Base-by-base conservation (phyloP, 2,329 filamentous ascomycete genomes). In the Epichloe uncinata region DNA sequence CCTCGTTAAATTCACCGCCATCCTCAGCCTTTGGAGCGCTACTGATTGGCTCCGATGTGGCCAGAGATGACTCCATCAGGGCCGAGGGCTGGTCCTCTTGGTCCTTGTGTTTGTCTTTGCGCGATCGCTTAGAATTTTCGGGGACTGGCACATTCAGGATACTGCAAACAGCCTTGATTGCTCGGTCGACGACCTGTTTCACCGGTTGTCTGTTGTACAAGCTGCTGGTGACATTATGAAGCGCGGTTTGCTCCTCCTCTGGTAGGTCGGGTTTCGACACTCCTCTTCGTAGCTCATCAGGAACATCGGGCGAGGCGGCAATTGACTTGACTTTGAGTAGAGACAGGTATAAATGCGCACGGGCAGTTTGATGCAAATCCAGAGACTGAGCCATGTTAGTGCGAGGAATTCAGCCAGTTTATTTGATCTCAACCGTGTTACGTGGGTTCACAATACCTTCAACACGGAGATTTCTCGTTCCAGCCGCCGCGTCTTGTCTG, bases 151-250 rank as follows among this genome's bases (percentile, higher is more conserved):
- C 67, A 2, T 71, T 66, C 15, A 81, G 63, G 3, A 67, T 63
- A 43, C 66, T 61, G 58, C 77, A 80, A 3, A 78, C 69, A 30
- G 65, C 70, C 50, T 66, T 64, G 13, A 79, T 55, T 1, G 75
- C 76, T 57, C 70, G 68, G 26, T 73, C 69, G 9, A 77, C 63
- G 3, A 70, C 69, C 46, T 72, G 67, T 54, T 71, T 73, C 48
- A 79, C 75, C 33, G 72, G 67, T 5, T 69, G 69, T 48, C 70
- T 66, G 52, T 75, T 79, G 59, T 73, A 79, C 3, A 81, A 64
- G 7, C 69, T 71, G 52, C 77, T 81, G 26, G 78, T 80, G 47
- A 81, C 77, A 58, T 80, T 80, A 57, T 81, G 77, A 26, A 79
- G 63, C 3, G 73, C 70, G 0, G 61, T 55, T 48, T 65, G 67